Evolutionary conservation across 257 asterid species (phyloP).

Genomic region (Cynanchum wilfordii): DNA sequence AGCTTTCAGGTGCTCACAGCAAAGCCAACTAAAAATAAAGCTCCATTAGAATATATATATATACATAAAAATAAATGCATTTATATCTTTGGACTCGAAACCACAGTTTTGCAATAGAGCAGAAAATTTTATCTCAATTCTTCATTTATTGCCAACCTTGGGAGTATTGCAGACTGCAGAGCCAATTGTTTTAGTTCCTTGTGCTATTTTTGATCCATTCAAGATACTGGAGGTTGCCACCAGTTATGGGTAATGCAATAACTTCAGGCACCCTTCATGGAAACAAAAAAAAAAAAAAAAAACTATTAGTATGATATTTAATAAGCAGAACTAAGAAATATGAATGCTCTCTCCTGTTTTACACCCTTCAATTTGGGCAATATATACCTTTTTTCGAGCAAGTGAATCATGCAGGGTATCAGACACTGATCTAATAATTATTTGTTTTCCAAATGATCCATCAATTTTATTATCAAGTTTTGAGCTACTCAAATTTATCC

Average conservation of each 20-base stretch:
- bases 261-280: conserved; percentile 81
- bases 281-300: conserved; percentile 3
- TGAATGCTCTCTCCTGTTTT: background rate
- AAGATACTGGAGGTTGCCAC: conserved; percentile 68
- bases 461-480: background rate
- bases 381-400: background rate
- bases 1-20: background rate
- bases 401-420: background rate
- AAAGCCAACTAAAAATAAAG: background rate
- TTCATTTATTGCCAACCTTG: background rate
- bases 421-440: too few relatives aligned
- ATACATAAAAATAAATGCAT: too few relatives aligned
- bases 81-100: background rate
- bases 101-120: background rate
- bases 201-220: conserved; percentile 91
- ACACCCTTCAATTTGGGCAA: background rate
- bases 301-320: background rate
- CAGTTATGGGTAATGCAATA: conserved; percentile 78
- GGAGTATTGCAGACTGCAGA: background rate
- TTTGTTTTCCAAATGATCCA: background rate
- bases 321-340: background rate
- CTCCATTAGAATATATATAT: background rate
- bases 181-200: conserved; percentile 31
- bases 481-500: background rate
- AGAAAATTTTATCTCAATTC: background rate